Conservation (phyloP, 345 rosid genomes). For the Hibiscus trionum region DNA sequence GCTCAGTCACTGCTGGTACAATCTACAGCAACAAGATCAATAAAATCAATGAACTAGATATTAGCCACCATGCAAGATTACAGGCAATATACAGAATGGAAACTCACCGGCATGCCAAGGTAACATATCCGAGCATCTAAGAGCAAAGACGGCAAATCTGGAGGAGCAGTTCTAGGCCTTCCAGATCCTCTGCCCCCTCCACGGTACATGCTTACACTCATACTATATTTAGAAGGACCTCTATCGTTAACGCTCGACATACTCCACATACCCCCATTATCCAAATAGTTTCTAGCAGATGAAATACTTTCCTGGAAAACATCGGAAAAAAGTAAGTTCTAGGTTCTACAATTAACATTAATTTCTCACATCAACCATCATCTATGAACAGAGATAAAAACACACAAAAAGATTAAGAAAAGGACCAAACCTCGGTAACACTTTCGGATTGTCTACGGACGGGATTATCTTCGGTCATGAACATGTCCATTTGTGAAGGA, state of each 20-base stretch:
- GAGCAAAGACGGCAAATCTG: constrained; percentile 85
- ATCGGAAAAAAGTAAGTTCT: not conserved
- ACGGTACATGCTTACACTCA: constrained; percentile 72
- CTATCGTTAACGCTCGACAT: constrained; percentile 32
- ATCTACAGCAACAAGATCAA: constrained; percentile 40
- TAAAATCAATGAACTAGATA: not conserved
- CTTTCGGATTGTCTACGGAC: constrained; percentile 51
- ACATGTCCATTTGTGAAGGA: constrained; percentile 82
- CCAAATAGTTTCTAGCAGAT: constrained; percentile 51
- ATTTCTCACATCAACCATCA: not conserved
- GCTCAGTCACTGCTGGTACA: constrained; percentile 83
- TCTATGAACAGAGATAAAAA: not conserved
- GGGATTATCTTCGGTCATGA: constrained; percentile 83
- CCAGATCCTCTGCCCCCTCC: constrained; percentile 63
- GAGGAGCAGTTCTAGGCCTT: constrained; percentile 60
- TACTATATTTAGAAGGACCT: constrained; percentile 47
- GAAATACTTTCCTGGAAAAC: constrained; percentile 64
- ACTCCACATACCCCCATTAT: constrained; percentile 61
- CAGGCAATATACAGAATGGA: not conserved
- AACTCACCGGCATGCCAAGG: constrained; percentile 89
- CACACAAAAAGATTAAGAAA: not conserved
- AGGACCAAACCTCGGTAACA: constrained; percentile 56
- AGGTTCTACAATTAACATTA: not conserved
- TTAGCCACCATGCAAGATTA: constrained; percentile 5
- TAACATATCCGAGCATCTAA: constrained; percentile 79